A percentile compares a stretch with the other conserved stretches of the same genome.
These are phyloP conservation scores for Elongisporangium anandrum DNA, from an alignment of 352 stramenopile genomes.

Conservation along the genomic window DNA sequence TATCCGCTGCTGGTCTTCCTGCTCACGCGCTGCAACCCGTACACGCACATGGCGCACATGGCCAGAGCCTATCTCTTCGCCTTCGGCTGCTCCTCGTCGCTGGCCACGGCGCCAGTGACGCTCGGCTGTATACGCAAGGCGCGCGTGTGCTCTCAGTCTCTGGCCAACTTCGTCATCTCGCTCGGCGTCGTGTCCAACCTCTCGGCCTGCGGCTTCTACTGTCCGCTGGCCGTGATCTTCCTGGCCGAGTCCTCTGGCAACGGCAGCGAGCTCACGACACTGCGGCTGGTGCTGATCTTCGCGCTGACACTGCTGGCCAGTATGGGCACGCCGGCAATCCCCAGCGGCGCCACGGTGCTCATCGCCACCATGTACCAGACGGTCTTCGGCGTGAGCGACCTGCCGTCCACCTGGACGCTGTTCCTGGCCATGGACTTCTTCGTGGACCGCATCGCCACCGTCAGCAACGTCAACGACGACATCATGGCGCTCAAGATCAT, in stretches of 20 bases:
- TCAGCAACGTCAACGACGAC: constrained; percentile 79
- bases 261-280: constrained; percentile 39
- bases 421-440: constrained; percentile 65
- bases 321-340: constrained; percentile 46
- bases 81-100: constrained; percentile 59
- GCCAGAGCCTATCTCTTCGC: constrained; percentile 60
- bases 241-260: constrained; percentile 56
- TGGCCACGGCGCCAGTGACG: constrained; percentile 61
- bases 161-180: constrained; percentile 75
- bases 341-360: constrained; percentile 37
- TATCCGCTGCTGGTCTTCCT: constrained; percentile 61
- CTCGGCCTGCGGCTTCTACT: constrained; percentile 53
- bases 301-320: constrained; percentile 53
- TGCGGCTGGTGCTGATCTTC: constrained; percentile 46
- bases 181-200: constrained; percentile 64
- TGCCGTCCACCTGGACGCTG: constrained; percentile 50
- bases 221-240: constrained; percentile 55
- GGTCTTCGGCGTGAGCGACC: constrained; percentile 36
- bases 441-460: constrained; percentile 52
- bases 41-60: constrained; percentile 62
- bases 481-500: constrained; percentile 76
- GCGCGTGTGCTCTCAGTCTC: constrained; percentile 59
- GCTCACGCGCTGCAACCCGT: constrained; percentile 61
- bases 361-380: constrained; percentile 68
- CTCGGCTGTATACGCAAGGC: constrained; percentile 59